Conservation (phyloP, 768 basidiomycete genomes). For the Calocera cornea region DNA sequence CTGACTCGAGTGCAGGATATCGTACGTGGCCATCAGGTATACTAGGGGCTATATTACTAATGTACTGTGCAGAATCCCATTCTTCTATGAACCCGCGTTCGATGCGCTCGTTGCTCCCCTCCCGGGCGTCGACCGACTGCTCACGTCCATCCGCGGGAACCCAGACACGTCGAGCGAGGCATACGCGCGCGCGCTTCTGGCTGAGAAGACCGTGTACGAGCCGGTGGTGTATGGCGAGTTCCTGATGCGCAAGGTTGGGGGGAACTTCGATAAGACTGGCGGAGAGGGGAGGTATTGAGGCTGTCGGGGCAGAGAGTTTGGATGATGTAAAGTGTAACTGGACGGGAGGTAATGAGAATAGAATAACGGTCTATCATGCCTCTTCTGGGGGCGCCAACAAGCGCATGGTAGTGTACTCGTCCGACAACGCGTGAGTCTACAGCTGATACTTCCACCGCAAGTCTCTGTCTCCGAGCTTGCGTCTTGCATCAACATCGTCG, state of each 20-base stretch:
- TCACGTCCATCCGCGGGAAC: slow-evolving; percentile 6
- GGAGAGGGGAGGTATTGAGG: background rate
- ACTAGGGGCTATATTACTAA: background rate
- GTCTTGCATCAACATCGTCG: slow-evolving; percentile 18
- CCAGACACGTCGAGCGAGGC: background rate
- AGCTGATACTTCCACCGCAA: slow-evolving; percentile 22
- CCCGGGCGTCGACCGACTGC: slow-evolving; percentile 40
- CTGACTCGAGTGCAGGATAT: too few relatives aligned
- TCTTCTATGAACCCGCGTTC: slow-evolving; percentile 90
- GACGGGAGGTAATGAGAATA: too few relatives aligned
- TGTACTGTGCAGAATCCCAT: slow-evolving; percentile 48
- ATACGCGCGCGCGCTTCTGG: background rate
- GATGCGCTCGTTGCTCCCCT: slow-evolving; percentile 55
- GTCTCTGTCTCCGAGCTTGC: slow-evolving; percentile 23
- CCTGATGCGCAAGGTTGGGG: slow-evolving; percentile 53
- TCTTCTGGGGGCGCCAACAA: too few relatives aligned
- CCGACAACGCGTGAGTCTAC: slow-evolving; percentile 3
- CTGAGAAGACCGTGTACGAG: slow-evolving; percentile 21
- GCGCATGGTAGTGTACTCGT: too few relatives aligned
- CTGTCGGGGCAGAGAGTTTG: too few relatives aligned
- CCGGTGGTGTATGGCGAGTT: slow-evolving; percentile 68
- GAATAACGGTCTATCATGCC: background rate
- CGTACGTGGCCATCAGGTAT: background rate
- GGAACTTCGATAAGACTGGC: slow-evolving; percentile 42
- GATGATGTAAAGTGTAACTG: too few relatives aligned